Evolutionary conservation across 208 protist genomes (phyloP).

Genomic region (Angomonas deanei): DNA sequence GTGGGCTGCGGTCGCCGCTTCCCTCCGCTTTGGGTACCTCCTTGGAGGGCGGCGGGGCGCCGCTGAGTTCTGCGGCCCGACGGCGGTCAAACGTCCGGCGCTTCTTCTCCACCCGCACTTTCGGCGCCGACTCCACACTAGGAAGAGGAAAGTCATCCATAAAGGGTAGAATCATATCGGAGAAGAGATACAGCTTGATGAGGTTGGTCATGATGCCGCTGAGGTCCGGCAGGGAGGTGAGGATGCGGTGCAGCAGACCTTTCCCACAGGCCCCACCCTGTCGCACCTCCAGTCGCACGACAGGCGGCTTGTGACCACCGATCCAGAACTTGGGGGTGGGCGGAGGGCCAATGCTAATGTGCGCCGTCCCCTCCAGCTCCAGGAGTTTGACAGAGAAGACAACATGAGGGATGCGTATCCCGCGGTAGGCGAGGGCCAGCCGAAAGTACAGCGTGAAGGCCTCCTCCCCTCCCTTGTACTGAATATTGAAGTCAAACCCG

Average conservation of each 20-base stretch:
- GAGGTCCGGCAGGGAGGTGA: slow-evolving; percentile 69
- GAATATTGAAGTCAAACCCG: slow-evolving; percentile 75
- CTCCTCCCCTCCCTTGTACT: slow-evolving; percentile 64
- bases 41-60: neutral
- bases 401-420: slow-evolving; percentile 71
- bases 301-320: slow-evolving; percentile 49
- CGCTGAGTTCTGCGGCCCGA: slow-evolving; percentile 38
- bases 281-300: slow-evolving; percentile 46
- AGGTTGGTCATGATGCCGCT: slow-evolving; percentile 58
- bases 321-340: slow-evolving; percentile 87
- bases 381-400: slow-evolving; percentile 59
- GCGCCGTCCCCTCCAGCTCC: slow-evolving; percentile 48
- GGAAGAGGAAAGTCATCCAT: slow-evolving; percentile 87
- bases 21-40: no score
- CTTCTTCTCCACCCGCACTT: slow-evolving; percentile 20
- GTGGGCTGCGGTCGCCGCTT: no score
- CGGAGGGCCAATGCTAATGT: slow-evolving; percentile 78
- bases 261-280: slow-evolving; percentile 45
- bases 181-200: slow-evolving; percentile 65
- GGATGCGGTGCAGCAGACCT: slow-evolving; percentile 72
- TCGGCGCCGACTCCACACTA: slow-evolving; percentile 53
- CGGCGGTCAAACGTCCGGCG: slow-evolving; percentile 51
- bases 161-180: slow-evolving; percentile 72
- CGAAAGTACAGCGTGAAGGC: slow-evolving; percentile 64
- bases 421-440: slow-evolving; percentile 61